Conservation (phyloP, 768 basidiomycete genomes). For the Asterophora lycoperdoides region DNA sequence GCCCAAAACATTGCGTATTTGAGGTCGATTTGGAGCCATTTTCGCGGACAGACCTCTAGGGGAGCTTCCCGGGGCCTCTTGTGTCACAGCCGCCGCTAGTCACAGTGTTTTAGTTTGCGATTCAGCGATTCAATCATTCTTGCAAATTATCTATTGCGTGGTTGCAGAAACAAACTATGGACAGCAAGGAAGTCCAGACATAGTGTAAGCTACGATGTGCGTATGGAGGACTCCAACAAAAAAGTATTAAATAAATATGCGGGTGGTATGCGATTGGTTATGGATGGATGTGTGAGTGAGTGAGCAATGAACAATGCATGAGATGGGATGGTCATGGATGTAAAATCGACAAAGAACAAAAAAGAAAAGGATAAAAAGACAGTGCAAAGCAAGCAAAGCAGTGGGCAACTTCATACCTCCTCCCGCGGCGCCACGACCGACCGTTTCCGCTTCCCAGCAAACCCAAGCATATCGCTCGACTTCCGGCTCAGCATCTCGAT, state of each 20-base stretch:
- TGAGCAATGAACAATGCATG: too few relatives aligned
- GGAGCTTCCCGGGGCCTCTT: too few relatives aligned
- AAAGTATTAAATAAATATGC: background rate
- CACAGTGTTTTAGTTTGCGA: background rate
- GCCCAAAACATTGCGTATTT: slow-evolving; percentile 8
- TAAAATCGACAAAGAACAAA: slow-evolving; percentile 4
- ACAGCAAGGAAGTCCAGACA: background rate
- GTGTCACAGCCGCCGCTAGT: slow-evolving; percentile 8
- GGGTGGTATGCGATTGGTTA: slow-evolving; percentile 2
- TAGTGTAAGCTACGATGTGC: background rate
- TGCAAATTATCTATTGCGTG: background rate
- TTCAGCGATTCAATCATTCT: too few relatives aligned
- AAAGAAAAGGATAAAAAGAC: slow-evolving; percentile 3
- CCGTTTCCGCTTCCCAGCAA: slow-evolving; percentile 37
- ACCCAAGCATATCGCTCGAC: slow-evolving; percentile 45
- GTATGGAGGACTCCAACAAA: background rate
- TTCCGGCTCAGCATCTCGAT: slow-evolving; percentile 62
- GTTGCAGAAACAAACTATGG: background rate
- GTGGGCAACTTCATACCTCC: slow-evolving; percentile 8
- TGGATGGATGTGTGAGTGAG: background rate
- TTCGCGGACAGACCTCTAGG: too few relatives aligned
- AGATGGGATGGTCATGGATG: too few relatives aligned
- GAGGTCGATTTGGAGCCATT: too few relatives aligned
- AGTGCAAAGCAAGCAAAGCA: slow-evolving; percentile 6
- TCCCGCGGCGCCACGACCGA: slow-evolving; percentile 19